Percentiles rank a stretch among this genome's conserved stretches.
Evolutionary conservation across 78 protist species (phyloP).

Genomic region (Dictyostelium firmibasis): DNA sequence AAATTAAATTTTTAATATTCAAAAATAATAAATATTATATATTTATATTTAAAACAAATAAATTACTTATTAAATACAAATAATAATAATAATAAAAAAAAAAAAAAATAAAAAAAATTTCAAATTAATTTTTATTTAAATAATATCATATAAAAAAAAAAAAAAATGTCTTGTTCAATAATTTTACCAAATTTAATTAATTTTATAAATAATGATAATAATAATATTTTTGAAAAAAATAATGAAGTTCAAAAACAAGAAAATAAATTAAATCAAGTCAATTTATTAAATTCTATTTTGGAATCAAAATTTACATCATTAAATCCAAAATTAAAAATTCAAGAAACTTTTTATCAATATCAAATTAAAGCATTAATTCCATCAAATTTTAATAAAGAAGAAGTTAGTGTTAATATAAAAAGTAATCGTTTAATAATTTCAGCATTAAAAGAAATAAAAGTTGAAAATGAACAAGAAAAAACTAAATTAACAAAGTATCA

Average conservation of each 20-base stretch:
- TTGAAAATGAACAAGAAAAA: neutral
- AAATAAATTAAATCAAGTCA: neutral
- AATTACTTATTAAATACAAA: too few species aligned
- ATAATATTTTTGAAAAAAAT: neutral
- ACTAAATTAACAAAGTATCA: neutral
- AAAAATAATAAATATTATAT: neutral
- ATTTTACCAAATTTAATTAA: conserved; percentile 3
- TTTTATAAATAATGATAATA: neutral
- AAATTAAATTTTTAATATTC: neutral
- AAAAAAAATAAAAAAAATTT: neutral
- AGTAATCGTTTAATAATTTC: neutral
- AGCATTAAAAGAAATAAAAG: neutral
- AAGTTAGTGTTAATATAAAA: neutral
- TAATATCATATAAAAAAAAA: neutral
- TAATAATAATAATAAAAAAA: neutral
- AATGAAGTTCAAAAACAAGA: neutral
- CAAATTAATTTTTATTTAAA: neutral
- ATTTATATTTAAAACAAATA: too few species aligned
- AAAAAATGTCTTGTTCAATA: neutral
- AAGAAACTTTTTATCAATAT: neutral
- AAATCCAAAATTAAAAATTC: neutral
- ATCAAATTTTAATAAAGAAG: neutral
- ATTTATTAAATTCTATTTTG: neutral
- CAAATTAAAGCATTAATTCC: neutral
- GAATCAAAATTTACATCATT: neutral